Evolutionary conservation across 768 basidiomycete genomes (phyloP), one percentile per base, ranked within the genome.

Genomic region (Pleurotus tuber-regium): DNA sequence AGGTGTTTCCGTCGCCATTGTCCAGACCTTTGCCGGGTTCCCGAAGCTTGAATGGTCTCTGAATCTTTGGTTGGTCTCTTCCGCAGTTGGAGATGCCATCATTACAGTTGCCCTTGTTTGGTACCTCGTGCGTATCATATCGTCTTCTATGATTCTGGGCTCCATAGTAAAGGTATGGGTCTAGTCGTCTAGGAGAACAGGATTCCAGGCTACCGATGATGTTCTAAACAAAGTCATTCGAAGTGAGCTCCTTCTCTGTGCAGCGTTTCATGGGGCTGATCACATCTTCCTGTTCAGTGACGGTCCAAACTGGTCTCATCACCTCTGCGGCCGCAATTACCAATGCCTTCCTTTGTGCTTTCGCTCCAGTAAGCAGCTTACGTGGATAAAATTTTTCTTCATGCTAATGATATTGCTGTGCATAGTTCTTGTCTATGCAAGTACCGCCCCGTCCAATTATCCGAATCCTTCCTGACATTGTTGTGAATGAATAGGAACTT

Each of bases 401-500:
- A n/a, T 57, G 74, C 29, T 74, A 70, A 51, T 74, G 73, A 1
- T 63, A 71, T 39, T 67, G 71, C 29, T 73, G 74, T 55, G 70
- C 76, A n/a, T n/a, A 14, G 59, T 74, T 36, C 74, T 72, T 52
- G 76, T 77, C 54, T 73, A 73, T 68, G 73, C 74, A 55, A 57
- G 69, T n/a, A 65, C 7, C 1, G 18, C 29, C 48, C 12, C 28
- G 31, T 46, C 25, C 19, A 25, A n/a, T n/a, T 33, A 77, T 4
- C 4, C 23, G 21, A 40, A 10, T 44, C 46, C 8, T 4, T 5
- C 11, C 19, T 33, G 2, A 35, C 26, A 7, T 23, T n/a, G 28
- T 21, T 54, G 18, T 10, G 18, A n/a, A 4, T 25, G 16, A 39
- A 1, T 41, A 74, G 75, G 21, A 79, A 78, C 57, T 79, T 79